These are phyloP conservation scores for Aspergillus viridinutans DNA, from an alignment of 2,329 filamentous ascomycete species.

Conservation along the genomic window DNA sequence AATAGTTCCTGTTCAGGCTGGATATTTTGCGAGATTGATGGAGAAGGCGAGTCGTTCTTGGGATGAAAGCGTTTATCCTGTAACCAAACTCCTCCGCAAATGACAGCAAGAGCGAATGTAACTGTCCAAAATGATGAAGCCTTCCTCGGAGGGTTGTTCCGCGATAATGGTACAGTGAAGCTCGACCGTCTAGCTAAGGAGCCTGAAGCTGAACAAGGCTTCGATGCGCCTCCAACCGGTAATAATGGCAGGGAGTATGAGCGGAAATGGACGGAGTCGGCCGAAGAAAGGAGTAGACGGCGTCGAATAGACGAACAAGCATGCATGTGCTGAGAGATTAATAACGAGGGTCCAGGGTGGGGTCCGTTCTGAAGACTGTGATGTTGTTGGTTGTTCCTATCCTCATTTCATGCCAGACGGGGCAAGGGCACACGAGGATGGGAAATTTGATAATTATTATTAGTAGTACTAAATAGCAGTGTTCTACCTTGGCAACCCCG, in stretches of 20 bases:
- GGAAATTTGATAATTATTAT: neutral
- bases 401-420: neutral
- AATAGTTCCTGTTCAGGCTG: constrained; percentile 19
- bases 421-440: neutral
- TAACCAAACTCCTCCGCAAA: constrained; percentile 34
- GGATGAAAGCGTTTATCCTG: constrained; percentile 27
- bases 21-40: constrained; percentile 9
- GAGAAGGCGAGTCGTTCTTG: constrained; percentile 8
- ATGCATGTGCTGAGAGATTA: constrained; percentile 32
- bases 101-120: constrained; percentile 27
- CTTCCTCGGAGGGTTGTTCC: constrained; percentile 25
- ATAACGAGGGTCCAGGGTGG: neutral
- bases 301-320: constrained; percentile 25
- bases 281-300: constrained; percentile 30
- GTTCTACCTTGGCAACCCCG: neutral
- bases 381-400: neutral
- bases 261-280: constrained; percentile 18
- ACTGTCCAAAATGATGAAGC: constrained; percentile 38
- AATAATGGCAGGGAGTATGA: constrained; percentile 10
- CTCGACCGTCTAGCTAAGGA: constrained; percentile 20
- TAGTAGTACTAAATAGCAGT: neutral
- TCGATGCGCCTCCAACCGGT: constrained; percentile 17
- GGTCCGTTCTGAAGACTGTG: neutral
- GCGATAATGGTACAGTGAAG: constrained; percentile 22
- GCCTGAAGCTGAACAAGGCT: constrained; percentile 16